A percentile compares a stretch with the other conserved stretches of the same genome.
Evolutionary conservation across 768 basidiomycete genomes (phyloP).

Genomic region (Mycena venus): DNA sequence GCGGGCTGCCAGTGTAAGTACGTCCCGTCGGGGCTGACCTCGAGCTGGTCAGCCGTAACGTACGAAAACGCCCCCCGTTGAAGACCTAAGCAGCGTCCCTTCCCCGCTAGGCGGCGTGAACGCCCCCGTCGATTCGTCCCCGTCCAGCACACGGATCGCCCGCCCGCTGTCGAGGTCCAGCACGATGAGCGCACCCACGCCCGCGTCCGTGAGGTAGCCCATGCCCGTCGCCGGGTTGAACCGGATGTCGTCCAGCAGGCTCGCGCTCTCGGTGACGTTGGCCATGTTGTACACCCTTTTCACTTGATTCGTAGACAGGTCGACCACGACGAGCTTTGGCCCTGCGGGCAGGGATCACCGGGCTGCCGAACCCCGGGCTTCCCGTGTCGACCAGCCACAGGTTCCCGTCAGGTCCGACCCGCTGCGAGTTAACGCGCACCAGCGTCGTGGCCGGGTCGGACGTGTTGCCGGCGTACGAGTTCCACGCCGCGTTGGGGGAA

Average conservation of each 20-base stretch:
- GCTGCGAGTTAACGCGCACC: constrained; percentile 7
- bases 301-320: constrained; percentile 10
- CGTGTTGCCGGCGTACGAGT: constrained; percentile 12
- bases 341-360: constrained; percentile 9
- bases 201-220: constrained; percentile 10
- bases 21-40: constrained; percentile 9
- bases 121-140: constrained; percentile 6
- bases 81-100: constrained; percentile 9
- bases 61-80: not conserved
- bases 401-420: constrained; percentile 10
- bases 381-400: constrained; percentile 11
- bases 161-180: constrained; percentile 10
- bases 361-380: constrained; percentile 11
- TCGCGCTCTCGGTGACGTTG: constrained; percentile 10
- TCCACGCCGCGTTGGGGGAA: constrained; percentile 11
- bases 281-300: constrained; percentile 13
- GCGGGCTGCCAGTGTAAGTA: constrained; percentile 8
- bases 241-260: constrained; percentile 10
- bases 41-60: constrained; percentile 10
- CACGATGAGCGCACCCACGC: constrained; percentile 11
- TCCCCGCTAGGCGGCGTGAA: constrained; percentile 9
- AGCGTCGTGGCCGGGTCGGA: constrained; percentile 8
- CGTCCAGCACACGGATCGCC: constrained; percentile 10
- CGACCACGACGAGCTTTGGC: constrained; percentile 7
- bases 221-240: constrained; percentile 10